phyloP scores from a whole-genome alignment of 495 filamentous ascomycete genomes.

The Hyaloscypha finlandica region DNA sequence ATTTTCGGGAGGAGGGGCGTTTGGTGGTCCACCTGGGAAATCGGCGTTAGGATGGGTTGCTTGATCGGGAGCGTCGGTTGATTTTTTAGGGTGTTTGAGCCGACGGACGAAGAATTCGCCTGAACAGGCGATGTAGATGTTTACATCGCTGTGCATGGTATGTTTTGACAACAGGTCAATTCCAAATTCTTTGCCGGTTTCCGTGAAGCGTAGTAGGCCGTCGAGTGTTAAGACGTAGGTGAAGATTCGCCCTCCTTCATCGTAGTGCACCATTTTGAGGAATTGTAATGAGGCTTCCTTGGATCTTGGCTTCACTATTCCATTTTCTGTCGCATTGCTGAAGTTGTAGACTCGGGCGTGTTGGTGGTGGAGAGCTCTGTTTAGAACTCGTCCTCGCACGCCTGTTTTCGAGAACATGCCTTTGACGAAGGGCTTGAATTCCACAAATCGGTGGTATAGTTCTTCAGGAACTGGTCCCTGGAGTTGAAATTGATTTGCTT shows the following conservation, averaged over 20 bases:
- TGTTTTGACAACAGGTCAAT: slow-evolving; percentile 92
- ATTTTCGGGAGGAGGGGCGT: slow-evolving; percentile 40
- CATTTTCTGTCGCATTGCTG: slow-evolving; percentile 69
- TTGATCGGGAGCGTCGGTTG: slow-evolving; percentile 41
- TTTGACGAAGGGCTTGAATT: slow-evolving; percentile 87
- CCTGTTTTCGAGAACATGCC: slow-evolving; percentile 82
- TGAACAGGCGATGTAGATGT: slow-evolving; percentile 84
- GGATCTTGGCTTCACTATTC: slow-evolving; percentile 51
- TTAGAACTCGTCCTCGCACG: slow-evolving; percentile 73
- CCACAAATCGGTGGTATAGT: slow-evolving; percentile 88
- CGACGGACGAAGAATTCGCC: slow-evolving; percentile 92
- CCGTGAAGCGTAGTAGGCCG: slow-evolving; percentile 82
- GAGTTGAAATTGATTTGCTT: slow-evolving; percentile 90
- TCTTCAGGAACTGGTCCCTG: slow-evolving; percentile 74
- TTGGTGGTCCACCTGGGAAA: slow-evolving; percentile 31
- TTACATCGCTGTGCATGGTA: slow-evolving; percentile 91
- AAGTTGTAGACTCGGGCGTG: slow-evolving; percentile 88
- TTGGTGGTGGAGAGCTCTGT: slow-evolving; percentile 86
- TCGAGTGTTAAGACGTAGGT: slow-evolving; percentile 93
- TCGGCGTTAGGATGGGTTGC: slow-evolving; percentile 29
- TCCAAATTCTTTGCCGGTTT: slow-evolving; percentile 92
- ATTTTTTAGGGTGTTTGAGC: slow-evolving; percentile 30
- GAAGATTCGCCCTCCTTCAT: slow-evolving; percentile 81
- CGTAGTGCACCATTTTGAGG: slow-evolving; percentile 82
- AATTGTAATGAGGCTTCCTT: slow-evolving; percentile 73